Base-by-base conservation (phyloP, 108 stramenopile species). In the Nannochloropsis salina region DNA sequence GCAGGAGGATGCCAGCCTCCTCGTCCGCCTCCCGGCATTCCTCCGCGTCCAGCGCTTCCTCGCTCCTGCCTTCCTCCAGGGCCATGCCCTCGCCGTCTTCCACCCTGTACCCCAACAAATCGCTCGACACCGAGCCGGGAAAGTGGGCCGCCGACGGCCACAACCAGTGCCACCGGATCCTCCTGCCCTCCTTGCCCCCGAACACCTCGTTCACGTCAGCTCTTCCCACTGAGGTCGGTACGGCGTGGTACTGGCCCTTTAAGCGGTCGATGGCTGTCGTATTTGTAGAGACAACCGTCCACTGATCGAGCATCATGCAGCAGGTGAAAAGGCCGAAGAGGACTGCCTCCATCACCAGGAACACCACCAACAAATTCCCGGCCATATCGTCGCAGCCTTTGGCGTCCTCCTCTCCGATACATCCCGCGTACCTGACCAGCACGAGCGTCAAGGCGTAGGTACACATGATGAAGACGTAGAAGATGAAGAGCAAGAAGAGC, bases 301-400 rank as follows among this genome's bases (percentile, higher is more conserved):
- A 94, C 92, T 99, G 99, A 92, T 99, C 99, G 79, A 92, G 86
- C 92, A 98, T 94, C 99, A 99, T 99, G 88, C 99, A 99, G 43
- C 93, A 85, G 31, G 99, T 99, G 91, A 99, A 99, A 42, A 98
- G 84, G 18, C 99, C 99, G 89, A 99, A 99, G 22, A 99, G 88
- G 9, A 92, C 22, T 20, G 87, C 86, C 86, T 91, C 90, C 2
- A 90, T 80, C 18, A 92, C 43, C 85, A 89, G 40, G 40, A 89
- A 88, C 42, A 91, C 84, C 44, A 91, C 86, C n/a, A 90, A 45
- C 21, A 90, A 43, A 87, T 83, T 82, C 21, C 45, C 44, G 12
- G 45, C 20, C 20, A 82, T 43, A 61, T 21, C 42, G 5, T 83
- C 43, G 44, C 86, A 87, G 8, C 9, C 80, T 20, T 31, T 1